Evolutionary conservation across 495 filamentous ascomycete species (phyloP).

Genomic region (Durotheca rogersii): DNA sequence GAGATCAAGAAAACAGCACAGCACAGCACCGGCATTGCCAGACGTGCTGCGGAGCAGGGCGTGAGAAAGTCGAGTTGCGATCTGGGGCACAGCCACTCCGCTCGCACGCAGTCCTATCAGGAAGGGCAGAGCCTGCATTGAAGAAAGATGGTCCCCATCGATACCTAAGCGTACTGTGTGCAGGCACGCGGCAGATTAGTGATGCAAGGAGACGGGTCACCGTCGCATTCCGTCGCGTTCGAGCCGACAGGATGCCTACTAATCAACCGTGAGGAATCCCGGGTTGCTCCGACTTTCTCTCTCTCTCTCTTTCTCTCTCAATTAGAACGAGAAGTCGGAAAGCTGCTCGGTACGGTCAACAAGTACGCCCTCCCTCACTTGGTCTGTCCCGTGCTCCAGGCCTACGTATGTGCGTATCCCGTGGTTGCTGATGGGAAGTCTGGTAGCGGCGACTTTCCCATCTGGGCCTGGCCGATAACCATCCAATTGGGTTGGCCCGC

Average conservation of each 20-base stretch:
- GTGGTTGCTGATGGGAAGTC: too few relatives aligned
- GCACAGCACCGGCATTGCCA: neutral
- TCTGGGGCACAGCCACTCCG: neutral
- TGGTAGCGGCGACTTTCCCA: conserved; percentile 17
- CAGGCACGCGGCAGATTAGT: conserved; percentile 11
- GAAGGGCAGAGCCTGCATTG: neutral
- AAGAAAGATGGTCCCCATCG: neutral
- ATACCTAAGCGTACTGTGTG: too few relatives aligned
- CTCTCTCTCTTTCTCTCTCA: too few relatives aligned
- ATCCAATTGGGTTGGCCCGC: conserved; percentile 18
- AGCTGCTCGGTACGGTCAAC: too few relatives aligned
- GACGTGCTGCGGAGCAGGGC: too few relatives aligned
- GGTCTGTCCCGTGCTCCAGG: too few relatives aligned
- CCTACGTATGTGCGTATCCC: too few relatives aligned
- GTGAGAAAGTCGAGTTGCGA: too few relatives aligned
- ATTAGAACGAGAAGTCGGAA: too few relatives aligned
- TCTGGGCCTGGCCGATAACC: conserved; percentile 27
- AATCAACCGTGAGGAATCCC: neutral
- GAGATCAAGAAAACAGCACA: neutral
- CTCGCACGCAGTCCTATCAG: neutral
- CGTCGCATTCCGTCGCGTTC: conserved; percentile 10
- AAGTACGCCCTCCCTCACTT: too few relatives aligned
- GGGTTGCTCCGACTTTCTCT: too few relatives aligned
- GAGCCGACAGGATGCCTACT: conserved; percentile 1
- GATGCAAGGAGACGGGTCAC: conserved; percentile 2